Conservation (phyloP, 441 rosid species). For the Adansonia madagascariensis region DNA sequence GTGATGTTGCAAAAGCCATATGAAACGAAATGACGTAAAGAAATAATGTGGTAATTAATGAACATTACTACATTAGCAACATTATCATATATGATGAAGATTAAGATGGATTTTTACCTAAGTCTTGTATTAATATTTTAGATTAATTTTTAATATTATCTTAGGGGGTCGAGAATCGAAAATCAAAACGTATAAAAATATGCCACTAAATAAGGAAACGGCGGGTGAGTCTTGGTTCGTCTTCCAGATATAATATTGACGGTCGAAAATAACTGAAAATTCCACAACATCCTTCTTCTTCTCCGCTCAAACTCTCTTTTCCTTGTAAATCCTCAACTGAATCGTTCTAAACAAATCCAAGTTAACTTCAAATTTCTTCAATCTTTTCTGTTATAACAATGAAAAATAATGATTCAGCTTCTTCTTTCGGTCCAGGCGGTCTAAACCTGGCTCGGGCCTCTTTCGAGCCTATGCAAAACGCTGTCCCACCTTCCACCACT, state of each 20-base stretch:
- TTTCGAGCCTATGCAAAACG: conserved; percentile 61
- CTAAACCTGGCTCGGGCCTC: conserved; percentile 62
- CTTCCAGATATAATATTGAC: neutral
- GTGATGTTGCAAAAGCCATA: too few relatives aligned
- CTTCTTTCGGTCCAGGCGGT: conserved; percentile 70
- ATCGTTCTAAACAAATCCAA: neutral
- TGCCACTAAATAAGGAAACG: neutral
- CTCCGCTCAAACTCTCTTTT: too few relatives aligned
- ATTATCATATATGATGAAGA: too few relatives aligned
- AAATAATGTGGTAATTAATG: too few relatives aligned
- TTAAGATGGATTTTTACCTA: too few relatives aligned
- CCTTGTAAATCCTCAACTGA: neutral
- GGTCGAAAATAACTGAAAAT: neutral
- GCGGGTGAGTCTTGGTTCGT: neutral
- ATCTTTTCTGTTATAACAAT: conserved; percentile 28
- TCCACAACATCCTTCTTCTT: neutral
- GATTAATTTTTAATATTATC: too few relatives aligned
- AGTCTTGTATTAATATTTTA: neutral
- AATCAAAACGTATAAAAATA: neutral
- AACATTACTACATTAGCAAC: too few relatives aligned
- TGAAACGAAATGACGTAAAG: too few relatives aligned
- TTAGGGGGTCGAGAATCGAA: neutral
- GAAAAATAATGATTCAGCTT: conserved; percentile 57
- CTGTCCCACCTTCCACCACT: conserved; percentile 55
- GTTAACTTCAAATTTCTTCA: neutral